Evolutionary conservation across 345 rosid species (phyloP).

Genomic region (Pistacia integerrima): DNA sequence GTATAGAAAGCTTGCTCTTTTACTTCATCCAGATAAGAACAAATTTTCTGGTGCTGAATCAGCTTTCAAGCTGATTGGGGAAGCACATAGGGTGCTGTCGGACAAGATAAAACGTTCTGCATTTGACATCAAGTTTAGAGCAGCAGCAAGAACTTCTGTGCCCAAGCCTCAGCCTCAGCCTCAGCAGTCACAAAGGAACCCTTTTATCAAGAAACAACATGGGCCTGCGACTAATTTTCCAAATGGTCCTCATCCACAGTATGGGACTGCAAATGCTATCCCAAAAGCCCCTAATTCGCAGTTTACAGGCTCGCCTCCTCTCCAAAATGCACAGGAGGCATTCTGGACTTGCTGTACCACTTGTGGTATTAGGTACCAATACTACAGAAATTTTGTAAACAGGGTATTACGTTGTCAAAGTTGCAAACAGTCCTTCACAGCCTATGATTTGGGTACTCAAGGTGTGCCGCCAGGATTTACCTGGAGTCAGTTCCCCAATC

Average conservation of each 20-base stretch:
- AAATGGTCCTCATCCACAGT: conserved; percentile 21
- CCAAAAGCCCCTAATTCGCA: conserved; percentile 25
- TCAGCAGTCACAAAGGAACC: conserved; percentile 33
- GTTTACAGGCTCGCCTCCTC: conserved; percentile 20
- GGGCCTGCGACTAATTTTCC: conserved; percentile 23
- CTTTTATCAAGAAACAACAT: conserved; percentile 29
- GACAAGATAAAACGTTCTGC: conserved; percentile 51
- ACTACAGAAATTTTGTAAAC: conserved; percentile 35
- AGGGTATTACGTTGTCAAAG: conserved; percentile 50
- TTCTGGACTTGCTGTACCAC: conserved; percentile 71
- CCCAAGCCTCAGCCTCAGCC: conserved; percentile 20
- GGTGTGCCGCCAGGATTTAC: conserved; percentile 30
- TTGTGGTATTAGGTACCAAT: conserved; percentile 53
- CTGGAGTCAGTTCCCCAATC: conserved; percentile 27
- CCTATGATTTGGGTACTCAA: conserved; percentile 41
- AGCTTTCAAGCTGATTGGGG: conserved; percentile 87
- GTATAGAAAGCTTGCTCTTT: conserved; percentile 74
- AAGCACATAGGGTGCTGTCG: conserved; percentile 66
- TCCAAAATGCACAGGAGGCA: conserved; percentile 31
- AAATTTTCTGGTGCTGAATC: conserved; percentile 85
- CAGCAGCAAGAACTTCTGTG: conserved; percentile 23
- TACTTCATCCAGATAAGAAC: conserved; percentile 94
- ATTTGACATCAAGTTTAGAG: conserved; percentile 57
- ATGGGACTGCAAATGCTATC: conserved; percentile 24
- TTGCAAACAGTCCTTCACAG: conserved; percentile 54